Percentiles rank a stretch among this genome's conserved stretches.
Conservation (phyloP, 1,284 basidiomycete genomes). For the Sphaerobolus stellatus region DNA sequence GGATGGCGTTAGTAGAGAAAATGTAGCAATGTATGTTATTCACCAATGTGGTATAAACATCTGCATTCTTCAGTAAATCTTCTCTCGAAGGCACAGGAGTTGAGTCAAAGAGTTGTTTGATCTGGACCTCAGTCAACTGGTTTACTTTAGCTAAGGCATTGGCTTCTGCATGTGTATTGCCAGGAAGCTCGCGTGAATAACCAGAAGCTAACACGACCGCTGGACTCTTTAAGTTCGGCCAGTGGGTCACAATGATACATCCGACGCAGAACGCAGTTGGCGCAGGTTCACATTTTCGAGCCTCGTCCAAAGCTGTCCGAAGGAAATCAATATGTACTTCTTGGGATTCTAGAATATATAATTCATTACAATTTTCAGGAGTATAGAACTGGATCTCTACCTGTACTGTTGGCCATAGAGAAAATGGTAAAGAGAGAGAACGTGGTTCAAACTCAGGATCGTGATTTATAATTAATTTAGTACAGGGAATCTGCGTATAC, state of each 20-base stretch:
- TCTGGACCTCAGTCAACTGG: constrained; percentile 40
- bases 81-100: constrained; percentile 40
- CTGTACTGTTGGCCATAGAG: too few species aligned
- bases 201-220: constrained; percentile 73
- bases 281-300: constrained; percentile 68
- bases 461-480: too few species aligned
- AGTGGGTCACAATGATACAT: constrained; percentile 68
- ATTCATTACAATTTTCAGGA: too few species aligned
- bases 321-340: constrained; percentile 53
- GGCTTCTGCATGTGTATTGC: constrained; percentile 98
- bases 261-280: constrained; percentile 95
- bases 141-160: constrained; percentile 84
- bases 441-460: too few species aligned
- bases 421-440: too few species aligned
- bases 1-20: not conserved
- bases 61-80: constrained; percentile 54
- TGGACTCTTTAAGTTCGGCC: constrained; percentile 36
- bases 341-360: too few species aligned
- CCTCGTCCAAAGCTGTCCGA: constrained; percentile 68
- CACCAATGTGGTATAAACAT: constrained; percentile 88
- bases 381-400: too few species aligned
- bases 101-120: constrained; percentile 40
- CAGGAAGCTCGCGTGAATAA: constrained; percentile 88
- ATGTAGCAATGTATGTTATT: not conserved
- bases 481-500: too few species aligned